Evolutionary conservation across 441 rosid species (phyloP), one percentile per base, ranked within the genome.

Genomic region (Sinapis alba): DNA sequence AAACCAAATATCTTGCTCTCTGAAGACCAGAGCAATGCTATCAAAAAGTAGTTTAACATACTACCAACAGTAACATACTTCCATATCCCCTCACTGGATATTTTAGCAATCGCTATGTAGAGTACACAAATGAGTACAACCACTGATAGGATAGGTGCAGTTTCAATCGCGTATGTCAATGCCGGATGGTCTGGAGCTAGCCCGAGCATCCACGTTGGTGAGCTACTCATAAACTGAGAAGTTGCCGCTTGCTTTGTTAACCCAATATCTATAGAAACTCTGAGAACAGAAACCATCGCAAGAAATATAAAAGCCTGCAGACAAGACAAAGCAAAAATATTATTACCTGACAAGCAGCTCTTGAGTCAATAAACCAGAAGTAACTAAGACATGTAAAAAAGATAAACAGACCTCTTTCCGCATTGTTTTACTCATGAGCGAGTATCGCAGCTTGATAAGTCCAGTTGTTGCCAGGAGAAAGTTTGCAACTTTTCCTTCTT

Each of bases 211-310:
- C 94, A 90, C 16, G 99, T 88, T 75, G 95, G 80, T 62, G 91
- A 90, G 70, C 69, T 83, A 68, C 79, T 85, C 90, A 93, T 76
- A 81, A 93, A 93, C 51, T 82, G 83, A 71, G 99, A 91, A 75
- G 94, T 89, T 50, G 93, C 94, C 78, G 99, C 99, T 87, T 96
- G 99, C 86, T 93, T 93, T 76, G 93, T 86, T 78, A 93, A 74
- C 79, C 98, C 98, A 80, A 89, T 82, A 69, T 96, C 98, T 61
- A 93, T 93, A 54, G 88, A 78, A 73, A 93, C 83, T 86, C 97
- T 87, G 72, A 93, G 86, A 78, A 83, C 73, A 74, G 84, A 84
- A 68, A 85, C 84, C 78, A 89, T 81, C 61, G 89, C 80, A 62
- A 93, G 90, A 82, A 93, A 89, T 34, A 80, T 19, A 59, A 84